These are phyloP conservation scores for Cercospora sesami DNA, from an alignment of 2,329 filamentous ascomycete genomes.

Conservation along the genomic window DNA sequence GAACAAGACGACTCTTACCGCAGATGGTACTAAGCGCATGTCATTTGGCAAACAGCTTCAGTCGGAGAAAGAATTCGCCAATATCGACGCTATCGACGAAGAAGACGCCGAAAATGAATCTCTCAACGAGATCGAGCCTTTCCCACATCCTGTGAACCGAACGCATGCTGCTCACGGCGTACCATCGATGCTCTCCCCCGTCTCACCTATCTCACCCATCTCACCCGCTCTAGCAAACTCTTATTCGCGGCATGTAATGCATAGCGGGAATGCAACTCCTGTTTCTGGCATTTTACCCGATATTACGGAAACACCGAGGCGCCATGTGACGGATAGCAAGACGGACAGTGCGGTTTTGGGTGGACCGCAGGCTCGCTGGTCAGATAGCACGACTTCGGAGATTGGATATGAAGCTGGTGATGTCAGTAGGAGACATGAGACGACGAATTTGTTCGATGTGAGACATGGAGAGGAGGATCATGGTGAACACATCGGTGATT, in stretches of 20 bases:
- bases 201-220: neutral
- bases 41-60: conserved; percentile 22
- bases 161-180: neutral
- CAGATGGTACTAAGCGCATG: conserved; percentile 19
- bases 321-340: neutral
- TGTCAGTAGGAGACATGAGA: conserved; percentile 18
- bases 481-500: neutral
- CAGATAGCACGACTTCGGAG: conserved; percentile 3
- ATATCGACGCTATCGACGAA: neutral
- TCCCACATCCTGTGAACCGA: neutral
- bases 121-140: neutral
- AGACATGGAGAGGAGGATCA: neutral
- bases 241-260: neutral
- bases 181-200: neutral
- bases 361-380: conserved; percentile 7
- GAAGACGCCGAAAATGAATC: neutral
- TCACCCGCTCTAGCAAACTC: neutral
- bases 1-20: neutral
- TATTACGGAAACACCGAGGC: neutral
- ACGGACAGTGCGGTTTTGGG: neutral
- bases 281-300: conserved; percentile 11
- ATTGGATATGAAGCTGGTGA: conserved; percentile 1
- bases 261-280: neutral
- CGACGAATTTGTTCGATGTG: conserved; percentile 10
- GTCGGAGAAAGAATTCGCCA: conserved; percentile 12